phyloP scores from a whole-genome alignment of 176 grass and related monocot genomes.

The bread wheat (Triticum aestivum) region IWGSC_CS_RefSeq_v2.1 NC_057803.1:4500346-4500845 shows the following conservation, averaged over 20 bases:
- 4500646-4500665: background rate
- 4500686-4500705: background rate
- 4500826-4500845: slow-evolving; percentile 54
- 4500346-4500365: slow-evolving; percentile 55
- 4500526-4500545: slow-evolving; percentile 95
- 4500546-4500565: slow-evolving; percentile 82
- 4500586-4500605: slow-evolving; percentile 51
- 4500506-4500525: slow-evolving; percentile 78
- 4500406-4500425: background rate
- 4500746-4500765: background rate
- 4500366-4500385: slow-evolving; percentile 75
- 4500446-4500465: background rate
- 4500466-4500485: background rate
- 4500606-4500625: background rate
- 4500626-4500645: slow-evolving; percentile 1
- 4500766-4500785: slow-evolving; percentile 91
- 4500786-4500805: slow-evolving; percentile 81
- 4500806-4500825: slow-evolving; percentile 66
- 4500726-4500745: background rate
- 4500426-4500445: background rate
- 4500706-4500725: background rate
- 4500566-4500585: slow-evolving; percentile 84
- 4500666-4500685: background rate
- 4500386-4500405: slow-evolving; percentile 48
- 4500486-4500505: slow-evolving; percentile 80